Base-by-base conservation (phyloP, 2,329 filamentous ascomycete species). In the Hymenoscyphus infarciens region DNA sequence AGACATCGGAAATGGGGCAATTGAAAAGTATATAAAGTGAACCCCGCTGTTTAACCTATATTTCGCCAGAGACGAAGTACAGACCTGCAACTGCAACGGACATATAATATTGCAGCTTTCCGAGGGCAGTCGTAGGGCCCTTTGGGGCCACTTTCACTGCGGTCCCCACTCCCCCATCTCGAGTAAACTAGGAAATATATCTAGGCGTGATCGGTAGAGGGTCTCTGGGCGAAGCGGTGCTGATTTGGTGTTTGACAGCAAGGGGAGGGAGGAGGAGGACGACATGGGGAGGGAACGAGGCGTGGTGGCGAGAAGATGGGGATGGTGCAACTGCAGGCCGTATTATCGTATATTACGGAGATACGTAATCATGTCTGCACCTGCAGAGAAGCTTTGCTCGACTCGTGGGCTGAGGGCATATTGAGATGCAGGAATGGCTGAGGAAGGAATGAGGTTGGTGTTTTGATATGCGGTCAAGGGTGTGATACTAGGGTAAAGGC, bases 311-410 rank as follows among this genome's bases (percentile, higher is more conserved):
- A 22, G 16, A 45, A 45, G n/a, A 35, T 35, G 33, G 19, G 42
- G 19, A 49, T 49, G 42, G 42, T 49, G 42, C n/a, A 49, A 22
- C 42, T 49, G 42, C 42, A 49, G 42, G 42, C 42, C 33, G 33
- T 35, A 35, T 15, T 49, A 49, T 13, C 56, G 56, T 57, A 39
- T 25, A 57, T 57, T 57, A n/a, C n/a, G n/a, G n/a, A 49, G 42
- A 49, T 49, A 49, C 42, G 42, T 49, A 49, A 49, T 35, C 33
- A 19, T 57, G 33, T 27, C 35, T 57, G 56, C 33, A 39, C 6
- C 25, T 13, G 56, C 33, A 38, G 31, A 39, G 56, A 57, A 42
- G 56, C 31, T 57, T 39, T 22, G 22, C 56, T 39, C 56, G 56
- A 35, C 19, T 42, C 19, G 19, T 38, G 56, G 31, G 38, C n/a